phyloP scores from a whole-genome alignment of 163 green algal genomes.

The Chlamydomonas reinhardtii region DNA sequence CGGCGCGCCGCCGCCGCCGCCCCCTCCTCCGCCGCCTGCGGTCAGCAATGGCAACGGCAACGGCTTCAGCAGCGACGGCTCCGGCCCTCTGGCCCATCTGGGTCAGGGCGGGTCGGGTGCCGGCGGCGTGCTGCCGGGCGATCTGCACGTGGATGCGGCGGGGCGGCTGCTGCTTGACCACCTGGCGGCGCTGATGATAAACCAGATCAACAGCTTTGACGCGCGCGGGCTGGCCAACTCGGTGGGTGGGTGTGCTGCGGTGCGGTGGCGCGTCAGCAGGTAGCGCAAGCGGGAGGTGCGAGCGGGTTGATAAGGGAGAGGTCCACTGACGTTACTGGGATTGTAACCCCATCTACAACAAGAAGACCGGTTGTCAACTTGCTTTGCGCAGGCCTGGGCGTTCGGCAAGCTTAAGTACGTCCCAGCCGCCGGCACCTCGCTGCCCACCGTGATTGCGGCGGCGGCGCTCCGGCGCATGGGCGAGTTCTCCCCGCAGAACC shows the following conservation, averaged over 20 bases:
- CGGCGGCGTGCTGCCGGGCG: background rate
- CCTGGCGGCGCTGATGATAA: slow-evolving; percentile 36
- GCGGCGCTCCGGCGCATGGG: slow-evolving; percentile 54
- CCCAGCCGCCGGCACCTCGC: slow-evolving; percentile 38
- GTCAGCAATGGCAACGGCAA: background rate
- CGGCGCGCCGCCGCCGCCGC: background rate
- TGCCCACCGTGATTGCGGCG: slow-evolving; percentile 61
- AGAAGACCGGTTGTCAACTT: too few relatives aligned
- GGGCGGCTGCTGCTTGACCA: slow-evolving; percentile 54
- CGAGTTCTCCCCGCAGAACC: slow-evolving; percentile 64
- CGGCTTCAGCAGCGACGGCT: background rate
- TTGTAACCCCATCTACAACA: too few relatives aligned
- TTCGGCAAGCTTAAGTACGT: slow-evolving; percentile 73
- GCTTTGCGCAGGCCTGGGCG: slow-evolving; percentile 60
- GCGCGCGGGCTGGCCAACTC: slow-evolving; percentile 78
- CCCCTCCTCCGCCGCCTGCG: background rate
- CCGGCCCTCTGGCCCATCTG: background rate
- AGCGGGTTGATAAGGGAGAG: too few relatives aligned
- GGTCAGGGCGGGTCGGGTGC: background rate
- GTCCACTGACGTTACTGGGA: too few relatives aligned
- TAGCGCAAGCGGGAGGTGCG: too few relatives aligned
- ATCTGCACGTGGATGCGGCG: slow-evolving; percentile 33
- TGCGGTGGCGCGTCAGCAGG: too few relatives aligned
- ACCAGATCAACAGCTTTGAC: slow-evolving; percentile 69
- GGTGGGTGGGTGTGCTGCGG: background rate